These are phyloP conservation scores for Hemileccinum rubropunctum DNA, from an alignment of 768 basidiomycete species.

Conservation along the genomic window DNA sequence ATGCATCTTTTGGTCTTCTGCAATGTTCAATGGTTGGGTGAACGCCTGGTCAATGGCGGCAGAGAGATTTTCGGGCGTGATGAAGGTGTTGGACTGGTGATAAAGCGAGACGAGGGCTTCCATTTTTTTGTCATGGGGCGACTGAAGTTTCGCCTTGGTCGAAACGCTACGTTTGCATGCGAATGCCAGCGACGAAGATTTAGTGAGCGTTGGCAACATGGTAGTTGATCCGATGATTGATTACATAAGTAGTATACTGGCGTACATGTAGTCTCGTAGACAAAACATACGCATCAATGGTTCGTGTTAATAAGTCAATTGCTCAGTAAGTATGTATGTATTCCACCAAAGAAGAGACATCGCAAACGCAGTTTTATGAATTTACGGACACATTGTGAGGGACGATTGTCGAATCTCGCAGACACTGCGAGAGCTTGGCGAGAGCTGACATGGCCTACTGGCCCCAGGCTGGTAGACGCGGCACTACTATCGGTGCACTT, in stretches of 20 bases:
- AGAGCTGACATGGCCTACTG: no score
- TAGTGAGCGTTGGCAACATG: slow-evolving; percentile 16
- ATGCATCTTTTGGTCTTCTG: slow-evolving; percentile 19
- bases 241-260: slow-evolving; percentile 23
- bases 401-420: neutral
- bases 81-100: slow-evolving; percentile 69
- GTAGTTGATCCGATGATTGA: no score
- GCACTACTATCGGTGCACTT: no score
- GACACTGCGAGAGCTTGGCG: no score
- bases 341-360: no score
- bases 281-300: no score
- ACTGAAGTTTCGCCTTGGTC: slow-evolving; percentile 17
- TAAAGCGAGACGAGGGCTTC: slow-evolving; percentile 76
- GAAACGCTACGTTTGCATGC: slow-evolving; percentile 18
- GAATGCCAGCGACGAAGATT: slow-evolving; percentile 3
- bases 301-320: no score
- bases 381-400: neutral
- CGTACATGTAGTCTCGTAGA: no score
- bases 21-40: slow-evolving; percentile 19
- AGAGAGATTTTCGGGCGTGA: slow-evolving; percentile 68
- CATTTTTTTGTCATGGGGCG: slow-evolving; percentile 39
- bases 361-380: no score
- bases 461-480: no score
- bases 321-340: no score
- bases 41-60: slow-evolving; percentile 66